These are phyloP conservation scores for Cladosporium velox DNA, from an alignment of 2,329 filamentous ascomycete species.

Conservation along the genomic window DNA sequence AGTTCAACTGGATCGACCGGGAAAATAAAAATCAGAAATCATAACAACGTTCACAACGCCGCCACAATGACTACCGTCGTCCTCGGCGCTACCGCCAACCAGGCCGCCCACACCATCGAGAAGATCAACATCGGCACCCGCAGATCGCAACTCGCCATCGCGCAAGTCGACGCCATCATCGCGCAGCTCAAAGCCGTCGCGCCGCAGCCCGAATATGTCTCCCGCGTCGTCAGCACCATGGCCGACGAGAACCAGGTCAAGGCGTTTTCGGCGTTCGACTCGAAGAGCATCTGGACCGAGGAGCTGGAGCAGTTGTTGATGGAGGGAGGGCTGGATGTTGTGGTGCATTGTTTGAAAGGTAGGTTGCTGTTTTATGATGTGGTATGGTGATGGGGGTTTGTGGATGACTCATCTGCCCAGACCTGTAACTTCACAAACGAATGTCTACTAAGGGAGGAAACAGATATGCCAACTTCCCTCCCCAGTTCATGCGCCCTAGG, in stretches of 20 bases:
- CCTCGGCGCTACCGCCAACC: neutral
- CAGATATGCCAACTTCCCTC: conserved; percentile 74
- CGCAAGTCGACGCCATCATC: conserved; percentile 74
- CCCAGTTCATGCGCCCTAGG: conserved; percentile 72
- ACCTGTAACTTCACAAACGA: neutral
- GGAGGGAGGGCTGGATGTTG: conserved; percentile 69
- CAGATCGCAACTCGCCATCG: conserved; percentile 76
- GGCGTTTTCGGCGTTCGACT: conserved; percentile 78
- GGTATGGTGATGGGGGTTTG: neutral
- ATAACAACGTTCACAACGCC: neutral
- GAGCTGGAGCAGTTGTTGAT: conserved; percentile 78
- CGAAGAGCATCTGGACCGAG: conserved; percentile 90
- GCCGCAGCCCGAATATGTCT: conserved; percentile 68
- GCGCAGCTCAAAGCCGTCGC: conserved; percentile 63
- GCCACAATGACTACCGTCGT: neutral
- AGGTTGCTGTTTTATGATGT: neutral
- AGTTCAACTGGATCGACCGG: too few relatives aligned
- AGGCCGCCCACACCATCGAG: neutral
- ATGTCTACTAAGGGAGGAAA: neutral
- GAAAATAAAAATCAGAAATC: neutral
- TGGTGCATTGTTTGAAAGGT: conserved; percentile 86
- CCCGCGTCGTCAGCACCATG: conserved; percentile 73
- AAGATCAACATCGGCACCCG: conserved; percentile 69
- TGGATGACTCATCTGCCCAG: neutral
- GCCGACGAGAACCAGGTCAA: conserved; percentile 88